phyloP scores from a whole-genome alignment of 352 stramenopile genomes.

The Phytopythium aichiense region DNA sequence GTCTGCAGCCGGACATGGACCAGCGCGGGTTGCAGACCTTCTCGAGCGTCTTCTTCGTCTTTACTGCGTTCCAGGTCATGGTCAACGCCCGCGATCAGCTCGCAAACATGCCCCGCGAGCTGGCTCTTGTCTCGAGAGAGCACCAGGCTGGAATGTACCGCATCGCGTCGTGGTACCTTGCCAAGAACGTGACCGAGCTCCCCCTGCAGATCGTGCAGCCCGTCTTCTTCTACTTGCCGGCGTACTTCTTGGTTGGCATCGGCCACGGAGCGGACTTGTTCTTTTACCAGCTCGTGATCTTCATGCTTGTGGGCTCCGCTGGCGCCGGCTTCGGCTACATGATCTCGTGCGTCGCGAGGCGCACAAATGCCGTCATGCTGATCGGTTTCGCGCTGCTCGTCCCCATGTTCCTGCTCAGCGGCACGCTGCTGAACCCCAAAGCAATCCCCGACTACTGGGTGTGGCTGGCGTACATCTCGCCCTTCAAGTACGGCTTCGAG shows the following conservation, averaged over 20 bases:
- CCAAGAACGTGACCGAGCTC: conserved; percentile 21
- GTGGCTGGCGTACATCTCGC: conserved; percentile 22
- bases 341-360: conserved; percentile 15
- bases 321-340: conserved; percentile 17
- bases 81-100: conserved; percentile 10
- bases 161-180: conserved; percentile 13
- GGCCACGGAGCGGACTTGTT: conserved; percentile 6
- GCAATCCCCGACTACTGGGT: conserved; percentile 16
- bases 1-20: conserved; percentile 22
- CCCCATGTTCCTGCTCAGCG: conserved; percentile 20
- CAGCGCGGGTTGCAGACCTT: conserved; percentile 27
- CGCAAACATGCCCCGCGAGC: conserved; percentile 11
- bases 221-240: conserved; percentile 11
- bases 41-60: conserved; percentile 27
- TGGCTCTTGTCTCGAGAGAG: conserved; percentile 16
- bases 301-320: conserved; percentile 14
- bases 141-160: conserved; percentile 14
- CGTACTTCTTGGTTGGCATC: conserved; percentile 21
- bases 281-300: conserved; percentile 12
- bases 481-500: background rate
- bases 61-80: conserved; percentile 24
- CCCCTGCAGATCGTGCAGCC: conserved; percentile 17
- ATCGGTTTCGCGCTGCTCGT: conserved; percentile 17
- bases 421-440: conserved; percentile 18
- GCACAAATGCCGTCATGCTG: conserved; percentile 10